Conservation (phyloP, 139 green algal species). For the Marvania coccoides region DNA sequence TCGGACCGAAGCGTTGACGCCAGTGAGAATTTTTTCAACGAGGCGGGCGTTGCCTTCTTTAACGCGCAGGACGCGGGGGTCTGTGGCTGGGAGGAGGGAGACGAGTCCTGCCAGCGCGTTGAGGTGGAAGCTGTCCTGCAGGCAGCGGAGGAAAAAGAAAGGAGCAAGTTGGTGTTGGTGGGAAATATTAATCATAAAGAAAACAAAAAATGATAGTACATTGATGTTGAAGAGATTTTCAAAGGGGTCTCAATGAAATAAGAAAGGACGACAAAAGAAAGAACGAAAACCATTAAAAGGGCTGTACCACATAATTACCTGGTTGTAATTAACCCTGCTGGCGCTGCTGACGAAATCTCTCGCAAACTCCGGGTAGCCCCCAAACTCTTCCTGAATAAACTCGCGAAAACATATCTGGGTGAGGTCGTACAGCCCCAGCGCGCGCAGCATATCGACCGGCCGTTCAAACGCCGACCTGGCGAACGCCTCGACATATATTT, state of each 20-base stretch:
- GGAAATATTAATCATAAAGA: no score
- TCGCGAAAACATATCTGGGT: conserved; percentile 33
- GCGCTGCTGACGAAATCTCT: not conserved
- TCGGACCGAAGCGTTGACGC: conserved; percentile 8
- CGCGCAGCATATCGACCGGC: conserved; percentile 30
- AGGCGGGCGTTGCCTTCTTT: conserved; percentile 46
- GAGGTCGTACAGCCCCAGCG: conserved; percentile 36
- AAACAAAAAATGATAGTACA: no score
- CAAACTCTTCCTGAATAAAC: not conserved
- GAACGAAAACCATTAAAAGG: no score
- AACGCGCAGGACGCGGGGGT: conserved; percentile 20
- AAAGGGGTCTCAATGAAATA: no score
- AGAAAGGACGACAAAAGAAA: no score
- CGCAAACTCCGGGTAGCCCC: not conserved
- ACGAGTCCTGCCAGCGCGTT: conserved; percentile 63
- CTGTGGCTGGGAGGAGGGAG: conserved; percentile 43
- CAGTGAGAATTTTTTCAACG: conserved; percentile 16
- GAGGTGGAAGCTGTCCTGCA: conserved; percentile 34
- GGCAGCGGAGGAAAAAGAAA: no score
- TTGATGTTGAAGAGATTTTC: no score
- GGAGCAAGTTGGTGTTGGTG: no score
- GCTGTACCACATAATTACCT: no score
- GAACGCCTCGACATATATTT: conserved; percentile 41
- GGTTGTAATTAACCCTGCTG: conserved; percentile 54
- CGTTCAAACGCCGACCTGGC: conserved; percentile 18